These are phyloP conservation scores for Setomelanomma holmii DNA, from an alignment of 2,329 filamentous ascomycete species.

Conservation along the genomic window DNA sequence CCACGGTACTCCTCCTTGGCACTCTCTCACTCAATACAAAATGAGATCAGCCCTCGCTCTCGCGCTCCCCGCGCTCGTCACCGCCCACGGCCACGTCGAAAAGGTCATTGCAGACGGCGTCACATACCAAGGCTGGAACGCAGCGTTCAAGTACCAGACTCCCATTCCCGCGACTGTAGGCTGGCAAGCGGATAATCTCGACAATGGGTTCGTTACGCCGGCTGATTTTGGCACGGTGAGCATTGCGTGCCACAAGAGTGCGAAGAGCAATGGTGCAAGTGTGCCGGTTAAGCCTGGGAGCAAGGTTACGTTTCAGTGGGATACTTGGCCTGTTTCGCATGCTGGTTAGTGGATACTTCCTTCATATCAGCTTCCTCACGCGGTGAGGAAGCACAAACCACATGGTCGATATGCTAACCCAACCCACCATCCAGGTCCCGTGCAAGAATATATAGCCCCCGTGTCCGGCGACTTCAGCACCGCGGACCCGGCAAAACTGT, in stretches of 20 bases:
- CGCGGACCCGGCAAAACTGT: conserved; percentile 28
- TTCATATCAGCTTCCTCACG: no score
- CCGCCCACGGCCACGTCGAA: conserved; percentile 42
- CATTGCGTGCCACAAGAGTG: conserved; percentile 48
- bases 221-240: conserved; percentile 30
- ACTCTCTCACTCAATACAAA: not conserved
- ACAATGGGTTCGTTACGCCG: conserved; percentile 46
- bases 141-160: conserved; percentile 37
- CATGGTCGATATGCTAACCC: no score
- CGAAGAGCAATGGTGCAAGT: conserved; percentile 39
- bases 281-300: conserved; percentile 43
- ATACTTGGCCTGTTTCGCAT: conserved; percentile 39
- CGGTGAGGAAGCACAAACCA: no score
- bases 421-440: conserved; percentile 34
- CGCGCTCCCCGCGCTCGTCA: conserved; percentile 27
- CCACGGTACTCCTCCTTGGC: no score
- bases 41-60: conserved; percentile 18
- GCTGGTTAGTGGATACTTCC: conserved; percentile 8
- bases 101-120: conserved; percentile 36
- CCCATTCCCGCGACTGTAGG: conserved; percentile 40
- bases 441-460: conserved; percentile 45
- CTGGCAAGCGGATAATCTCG: conserved; percentile 45
- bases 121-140: conserved; percentile 41
- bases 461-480: conserved; percentile 38
- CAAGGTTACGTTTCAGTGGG: conserved; percentile 42